Conservation (phyloP, 2,329 filamentous ascomycete species). For the Fusarium tjaetaba region DNA sequence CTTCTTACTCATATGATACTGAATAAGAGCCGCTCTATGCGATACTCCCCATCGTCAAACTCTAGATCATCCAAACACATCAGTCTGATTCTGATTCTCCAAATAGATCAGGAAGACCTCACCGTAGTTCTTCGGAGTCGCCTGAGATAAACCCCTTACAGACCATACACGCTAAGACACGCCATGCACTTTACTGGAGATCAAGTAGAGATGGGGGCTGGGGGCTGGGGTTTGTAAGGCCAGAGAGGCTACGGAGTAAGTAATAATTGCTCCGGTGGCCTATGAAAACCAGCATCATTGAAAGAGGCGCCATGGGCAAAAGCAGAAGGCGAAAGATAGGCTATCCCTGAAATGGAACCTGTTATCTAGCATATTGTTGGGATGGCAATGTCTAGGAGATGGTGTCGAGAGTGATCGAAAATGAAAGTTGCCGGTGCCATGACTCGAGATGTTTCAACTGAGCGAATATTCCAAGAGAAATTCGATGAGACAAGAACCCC, state of each 20-base stretch:
- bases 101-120: neutral
- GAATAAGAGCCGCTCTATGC: neutral
- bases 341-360: neutral
- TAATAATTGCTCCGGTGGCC: slow-evolving; percentile 16
- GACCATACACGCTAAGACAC: slow-evolving; percentile 15
- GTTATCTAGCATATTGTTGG: neutral
- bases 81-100: neutral
- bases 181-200: slow-evolving; percentile 11
- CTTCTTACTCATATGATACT: slow-evolving; percentile 4
- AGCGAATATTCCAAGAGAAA: neutral
- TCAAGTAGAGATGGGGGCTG: neutral
- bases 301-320: slow-evolving; percentile 3
- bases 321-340: slow-evolving; percentile 12
- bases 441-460: slow-evolving; percentile 21
- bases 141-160: slow-evolving; percentile 4
- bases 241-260: neutral
- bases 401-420: neutral
- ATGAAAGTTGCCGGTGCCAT: slow-evolving; percentile 9
- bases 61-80: neutral
- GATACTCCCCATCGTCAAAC: neutral
- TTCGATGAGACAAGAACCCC: neutral
- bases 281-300: neutral
- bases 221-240: slow-evolving; percentile 11
- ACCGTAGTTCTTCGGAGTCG: neutral
- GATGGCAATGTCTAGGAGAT: neutral